A percentile compares a stretch with the other conserved stretches of the same genome.
phyloP scores from a whole-genome alignment of 805 yeast genomes.

The Zygotorulaspora chibaensis region DNA sequence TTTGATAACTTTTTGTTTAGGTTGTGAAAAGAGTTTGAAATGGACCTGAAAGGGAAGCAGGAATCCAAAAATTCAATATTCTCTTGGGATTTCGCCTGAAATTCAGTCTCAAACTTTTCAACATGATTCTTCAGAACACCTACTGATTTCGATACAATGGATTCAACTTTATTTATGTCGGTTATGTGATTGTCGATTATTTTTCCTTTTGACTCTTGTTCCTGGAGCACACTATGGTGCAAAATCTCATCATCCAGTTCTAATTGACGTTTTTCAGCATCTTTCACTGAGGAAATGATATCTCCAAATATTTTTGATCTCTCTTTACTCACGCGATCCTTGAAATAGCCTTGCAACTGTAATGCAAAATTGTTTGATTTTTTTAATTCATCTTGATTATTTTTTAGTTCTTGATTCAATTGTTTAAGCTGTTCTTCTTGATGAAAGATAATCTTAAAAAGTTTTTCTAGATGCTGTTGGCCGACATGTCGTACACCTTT shows the following conservation, averaged over 20 bases:
- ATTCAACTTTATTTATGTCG: background rate
- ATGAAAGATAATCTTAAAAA: background rate
- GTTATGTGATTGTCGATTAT: background rate
- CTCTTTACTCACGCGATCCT: slow-evolving; percentile 12
- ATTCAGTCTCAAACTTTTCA: background rate
- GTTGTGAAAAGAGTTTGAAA: slow-evolving; percentile 6
- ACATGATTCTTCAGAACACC: background rate
- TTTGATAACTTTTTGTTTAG: slow-evolving; percentile 1
- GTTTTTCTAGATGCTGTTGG: background rate
- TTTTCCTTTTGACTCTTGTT: background rate
- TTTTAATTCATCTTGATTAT: slow-evolving; percentile 9
- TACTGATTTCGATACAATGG: background rate
- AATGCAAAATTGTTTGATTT: slow-evolving; percentile 9
- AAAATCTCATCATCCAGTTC: slow-evolving; percentile 9
- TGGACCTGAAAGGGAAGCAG: background rate
- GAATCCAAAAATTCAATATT: background rate
- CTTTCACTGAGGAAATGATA: slow-evolving; percentile 7
- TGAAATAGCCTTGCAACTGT: slow-evolving; percentile 11
- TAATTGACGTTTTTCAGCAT: slow-evolving; percentile 8
- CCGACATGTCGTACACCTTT: background rate
- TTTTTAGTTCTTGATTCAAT: slow-evolving; percentile 11
- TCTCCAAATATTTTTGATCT: slow-evolving; percentile 8
- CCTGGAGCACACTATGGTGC: background rate
- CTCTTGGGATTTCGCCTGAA: background rate
- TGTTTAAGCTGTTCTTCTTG: slow-evolving; percentile 2